phyloP scores from a whole-genome alignment of 345 rosid species.

The Leavenworthia alabamica region DNA sequence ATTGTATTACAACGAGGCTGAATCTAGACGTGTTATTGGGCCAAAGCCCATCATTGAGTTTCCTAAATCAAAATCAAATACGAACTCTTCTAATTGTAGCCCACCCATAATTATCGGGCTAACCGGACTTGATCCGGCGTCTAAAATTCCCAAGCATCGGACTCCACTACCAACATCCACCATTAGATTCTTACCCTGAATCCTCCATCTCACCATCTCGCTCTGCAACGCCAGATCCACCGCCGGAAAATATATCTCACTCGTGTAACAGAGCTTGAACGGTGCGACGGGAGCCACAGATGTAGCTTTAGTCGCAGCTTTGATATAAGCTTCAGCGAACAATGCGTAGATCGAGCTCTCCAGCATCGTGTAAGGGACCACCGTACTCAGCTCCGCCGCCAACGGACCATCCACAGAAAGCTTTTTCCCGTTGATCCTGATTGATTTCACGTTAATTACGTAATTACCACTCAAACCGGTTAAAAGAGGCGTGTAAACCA shows the following conservation, averaged over 20 bases:
- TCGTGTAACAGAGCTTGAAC: slow-evolving; percentile 46
- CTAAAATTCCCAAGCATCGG: slow-evolving; percentile 61
- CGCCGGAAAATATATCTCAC: slow-evolving; percentile 35
- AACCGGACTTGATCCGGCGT: slow-evolving; percentile 46
- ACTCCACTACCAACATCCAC: slow-evolving; percentile 44
- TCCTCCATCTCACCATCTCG: slow-evolving; percentile 84
- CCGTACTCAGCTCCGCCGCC: slow-evolving; percentile 47
- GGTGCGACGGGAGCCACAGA: slow-evolving; percentile 48
- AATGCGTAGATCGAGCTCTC: slow-evolving; percentile 49
- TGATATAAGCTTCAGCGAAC: slow-evolving; percentile 37
- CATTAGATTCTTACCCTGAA: slow-evolving; percentile 50
- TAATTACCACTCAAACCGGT: slow-evolving; percentile 35
- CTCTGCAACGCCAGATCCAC: slow-evolving; percentile 75
- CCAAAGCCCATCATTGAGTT: slow-evolving; percentile 59
- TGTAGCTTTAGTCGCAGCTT: slow-evolving; percentile 40
- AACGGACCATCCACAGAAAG: slow-evolving; percentile 31
- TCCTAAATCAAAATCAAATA: slow-evolving; percentile 63
- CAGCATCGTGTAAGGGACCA: slow-evolving; percentile 55
- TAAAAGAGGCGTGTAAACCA: slow-evolving; percentile 50
- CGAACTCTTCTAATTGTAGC: slow-evolving; percentile 59
- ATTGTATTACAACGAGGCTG: background rate
- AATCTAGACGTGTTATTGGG: slow-evolving; percentile 27
- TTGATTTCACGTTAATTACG: slow-evolving; percentile 44
- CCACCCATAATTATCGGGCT: slow-evolving; percentile 60
- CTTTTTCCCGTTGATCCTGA: slow-evolving; percentile 45